Percentiles rank a stretch among this genome's conserved stretches.
phyloP scores from a whole-genome alignment of 176 grass and related monocot species.

The Oryza brachyantha region DNA sequence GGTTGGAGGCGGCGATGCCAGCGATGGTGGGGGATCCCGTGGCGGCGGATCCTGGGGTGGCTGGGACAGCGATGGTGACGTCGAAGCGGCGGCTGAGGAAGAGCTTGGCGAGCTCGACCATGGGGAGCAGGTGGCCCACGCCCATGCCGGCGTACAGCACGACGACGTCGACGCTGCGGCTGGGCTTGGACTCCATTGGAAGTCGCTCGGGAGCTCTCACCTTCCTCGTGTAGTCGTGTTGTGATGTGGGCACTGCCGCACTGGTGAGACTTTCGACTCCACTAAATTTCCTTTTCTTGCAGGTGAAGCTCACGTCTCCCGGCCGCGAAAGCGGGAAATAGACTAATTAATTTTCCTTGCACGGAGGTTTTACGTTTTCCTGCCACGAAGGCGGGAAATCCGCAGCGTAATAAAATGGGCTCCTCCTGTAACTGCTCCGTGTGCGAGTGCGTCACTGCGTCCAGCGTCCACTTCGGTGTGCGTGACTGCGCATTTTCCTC shows the following conservation, averaged over 20 bases:
- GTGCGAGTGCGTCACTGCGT: neutral
- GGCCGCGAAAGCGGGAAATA: neutral
- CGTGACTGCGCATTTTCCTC: neutral
- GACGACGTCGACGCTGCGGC: constrained; percentile 7
- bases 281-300: neutral
- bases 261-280: neutral
- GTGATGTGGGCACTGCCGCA: no score
- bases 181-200: constrained; percentile 1
- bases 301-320: neutral
- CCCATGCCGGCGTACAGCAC: constrained; percentile 38
- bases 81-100: constrained; percentile 22
- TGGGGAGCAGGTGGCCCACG: constrained; percentile 37
- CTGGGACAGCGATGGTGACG: constrained; percentile 22
- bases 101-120: constrained; percentile 55
- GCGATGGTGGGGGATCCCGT: neutral
- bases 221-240: no score
- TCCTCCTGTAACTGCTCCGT: neutral
- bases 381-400: neutral
- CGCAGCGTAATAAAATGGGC: no score
- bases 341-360: no score
- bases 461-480: neutral
- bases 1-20: neutral
- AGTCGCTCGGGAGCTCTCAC: neutral
- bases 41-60: neutral
- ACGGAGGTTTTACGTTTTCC: neutral